Evolutionary conservation across 495 filamentous ascomycete species (phyloP).

Genomic region (Xylaria longipes): DNA sequence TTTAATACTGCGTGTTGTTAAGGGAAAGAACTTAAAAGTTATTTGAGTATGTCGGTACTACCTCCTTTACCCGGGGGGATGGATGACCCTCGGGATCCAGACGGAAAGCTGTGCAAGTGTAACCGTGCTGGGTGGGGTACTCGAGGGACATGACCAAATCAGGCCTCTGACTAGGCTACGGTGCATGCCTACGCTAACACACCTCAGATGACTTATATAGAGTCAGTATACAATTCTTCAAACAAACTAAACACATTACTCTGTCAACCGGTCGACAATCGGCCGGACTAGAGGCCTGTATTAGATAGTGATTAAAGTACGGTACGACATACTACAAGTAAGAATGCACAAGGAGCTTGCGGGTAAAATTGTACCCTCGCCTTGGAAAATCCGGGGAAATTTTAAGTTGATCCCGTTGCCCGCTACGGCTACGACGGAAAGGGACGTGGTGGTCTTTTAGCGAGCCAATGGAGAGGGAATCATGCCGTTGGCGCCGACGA

Average conservation of each 20-base stretch:
- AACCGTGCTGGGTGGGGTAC: background rate
- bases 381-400: conserved; percentile 23
- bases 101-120: background rate
- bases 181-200: background rate
- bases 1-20: background rate
- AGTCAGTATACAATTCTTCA: background rate
- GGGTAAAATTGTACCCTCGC: background rate
- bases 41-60: background rate
- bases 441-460: background rate
- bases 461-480: background rate
- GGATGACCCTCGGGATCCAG: background rate
- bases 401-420: background rate
- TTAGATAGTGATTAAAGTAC: no score
- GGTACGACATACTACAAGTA: no score
- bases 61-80: conserved; percentile 6
- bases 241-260: background rate
- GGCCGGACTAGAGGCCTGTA: background rate
- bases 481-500: background rate
- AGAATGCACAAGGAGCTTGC: background rate
- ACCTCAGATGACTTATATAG: background rate
- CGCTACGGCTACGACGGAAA: conserved; percentile 3
- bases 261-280: background rate
- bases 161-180: background rate
- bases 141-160: background rate
- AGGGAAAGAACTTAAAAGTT: background rate